Evolutionary conservation across 257 asterid genomes (phyloP).

Genomic region (Penstemon davidsonii): DNA sequence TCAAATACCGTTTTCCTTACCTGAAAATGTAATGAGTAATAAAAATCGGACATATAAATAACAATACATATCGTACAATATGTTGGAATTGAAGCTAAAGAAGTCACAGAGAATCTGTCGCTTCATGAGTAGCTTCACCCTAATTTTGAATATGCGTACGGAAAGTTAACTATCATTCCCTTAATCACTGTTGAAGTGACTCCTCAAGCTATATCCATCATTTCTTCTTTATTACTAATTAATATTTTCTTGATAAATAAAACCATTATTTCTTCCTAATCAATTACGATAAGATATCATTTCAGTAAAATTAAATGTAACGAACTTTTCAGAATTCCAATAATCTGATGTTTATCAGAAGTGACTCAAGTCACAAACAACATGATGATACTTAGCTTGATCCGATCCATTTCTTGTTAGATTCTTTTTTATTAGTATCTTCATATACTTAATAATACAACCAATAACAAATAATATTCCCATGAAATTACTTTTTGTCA

Average conservation of each 20-base stretch:
- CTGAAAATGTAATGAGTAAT: too few relatives aligned
- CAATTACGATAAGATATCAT: slow-evolving; percentile 2
- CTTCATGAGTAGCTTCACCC: background rate
- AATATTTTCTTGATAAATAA: background rate
- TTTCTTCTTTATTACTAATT: too few relatives aligned
- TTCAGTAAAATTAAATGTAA: slow-evolving; percentile 17
- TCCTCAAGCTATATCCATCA: background rate
- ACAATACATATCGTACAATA: too few relatives aligned
- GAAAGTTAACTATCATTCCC: background rate
- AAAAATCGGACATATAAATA: too few relatives aligned
- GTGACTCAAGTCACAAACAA: too few relatives aligned
- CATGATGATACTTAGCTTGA: too few relatives aligned
- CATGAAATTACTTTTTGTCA: too few relatives aligned
- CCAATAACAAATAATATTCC: too few relatives aligned
- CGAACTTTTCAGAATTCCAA: slow-evolving; percentile 22
- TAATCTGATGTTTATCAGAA: background rate
- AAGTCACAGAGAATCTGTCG: slow-evolving; percentile 25
- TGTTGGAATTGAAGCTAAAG: background rate
- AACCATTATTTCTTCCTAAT: background rate
- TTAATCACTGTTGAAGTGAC: slow-evolving; percentile 1
- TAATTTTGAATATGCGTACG: slow-evolving; percentile 15
- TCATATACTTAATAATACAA: too few relatives aligned
- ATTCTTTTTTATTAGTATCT: too few relatives aligned
- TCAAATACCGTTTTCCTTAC: too few relatives aligned
- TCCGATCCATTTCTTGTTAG: too few relatives aligned